Evolutionary conservation across 192 early-diverging fungal species (phyloP).

Genomic region (Chytriomyces sp.): DNA sequence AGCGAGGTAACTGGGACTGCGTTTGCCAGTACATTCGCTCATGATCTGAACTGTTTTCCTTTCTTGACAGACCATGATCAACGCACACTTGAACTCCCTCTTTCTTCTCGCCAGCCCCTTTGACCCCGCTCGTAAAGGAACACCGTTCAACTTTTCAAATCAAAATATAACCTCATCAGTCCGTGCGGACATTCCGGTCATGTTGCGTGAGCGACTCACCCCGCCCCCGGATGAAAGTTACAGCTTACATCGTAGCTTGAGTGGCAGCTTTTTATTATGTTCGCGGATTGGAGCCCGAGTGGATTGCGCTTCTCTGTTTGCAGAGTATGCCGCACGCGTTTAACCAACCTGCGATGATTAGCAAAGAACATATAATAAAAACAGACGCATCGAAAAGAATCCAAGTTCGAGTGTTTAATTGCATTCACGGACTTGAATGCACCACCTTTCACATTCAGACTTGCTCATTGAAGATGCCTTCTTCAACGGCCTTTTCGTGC

Average conservation of each 20-base stretch:
- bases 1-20: constrained; percentile 58
- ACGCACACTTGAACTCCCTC: constrained; percentile 89
- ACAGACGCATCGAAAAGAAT: too few relatives aligned
- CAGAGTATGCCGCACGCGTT: constrained; percentile 4
- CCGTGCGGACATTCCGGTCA: constrained; percentile 87
- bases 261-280: constrained; percentile 90
- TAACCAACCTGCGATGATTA: neutral
- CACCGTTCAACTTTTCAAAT: constrained; percentile 75
- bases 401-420: too few relatives aligned
- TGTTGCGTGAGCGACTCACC: constrained; percentile 90
- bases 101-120: constrained; percentile 89
- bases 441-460: too few relatives aligned
- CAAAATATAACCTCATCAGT: constrained; percentile 86
- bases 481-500: too few relatives aligned
- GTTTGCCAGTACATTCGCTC: neutral
- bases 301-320: constrained; percentile 46
- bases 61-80: constrained; percentile 67
- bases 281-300: constrained; percentile 74
- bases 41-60: neutral
- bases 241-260: constrained; percentile 91
- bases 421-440: too few relatives aligned
- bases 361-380: too few relatives aligned
- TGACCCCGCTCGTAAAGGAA: constrained; percentile 41
- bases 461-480: too few relatives aligned
- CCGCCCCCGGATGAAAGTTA: constrained; percentile 99